phyloP scores from a whole-genome alignment of 768 basidiomycete species.

The Boletus coccyginus region DNA sequence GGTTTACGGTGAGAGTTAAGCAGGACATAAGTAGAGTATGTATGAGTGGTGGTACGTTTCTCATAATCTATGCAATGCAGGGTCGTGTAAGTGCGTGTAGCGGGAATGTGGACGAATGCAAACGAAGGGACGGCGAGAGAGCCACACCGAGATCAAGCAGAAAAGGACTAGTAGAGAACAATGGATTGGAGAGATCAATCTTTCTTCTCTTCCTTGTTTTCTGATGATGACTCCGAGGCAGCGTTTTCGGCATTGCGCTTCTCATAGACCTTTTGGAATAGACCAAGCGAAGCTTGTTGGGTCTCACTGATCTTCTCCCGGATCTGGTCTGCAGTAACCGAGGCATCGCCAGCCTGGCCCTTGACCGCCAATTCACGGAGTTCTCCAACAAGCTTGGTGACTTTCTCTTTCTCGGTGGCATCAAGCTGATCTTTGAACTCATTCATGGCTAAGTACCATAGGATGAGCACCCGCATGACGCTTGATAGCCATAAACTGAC shows the following conservation, averaged over 20 bases:
- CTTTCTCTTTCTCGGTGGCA: constrained; percentile 89
- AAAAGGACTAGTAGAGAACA: not conserved
- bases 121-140: constrained; percentile 26
- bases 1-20: constrained; percentile 14
- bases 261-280: constrained; percentile 98
- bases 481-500: constrained; percentile 35
- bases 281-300: constrained; percentile 90
- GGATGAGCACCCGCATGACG: not conserved
- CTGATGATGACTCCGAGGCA: constrained; percentile 41
- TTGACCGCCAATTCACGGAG: constrained; percentile 87
- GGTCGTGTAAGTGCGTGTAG: constrained; percentile 4
- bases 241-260: constrained; percentile 78
- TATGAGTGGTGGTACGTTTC: constrained; percentile 28
- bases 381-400: constrained; percentile 80
- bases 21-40: constrained; percentile 20
- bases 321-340: constrained; percentile 81
- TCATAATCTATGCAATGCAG: constrained; percentile 29
- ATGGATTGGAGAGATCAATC: constrained; percentile 46
- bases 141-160: constrained; percentile 13
- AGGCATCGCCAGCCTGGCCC: constrained; percentile 83
- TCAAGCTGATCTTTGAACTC: constrained; percentile 99
- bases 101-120: constrained; percentile 8
- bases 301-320: constrained; percentile 92
- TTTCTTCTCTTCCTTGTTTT: constrained; percentile 75
- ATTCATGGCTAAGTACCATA: constrained; percentile 62